phyloP scores from a whole-genome alignment of 495 filamentous ascomycete species.

The Aspergillus mulundensis region DNA sequence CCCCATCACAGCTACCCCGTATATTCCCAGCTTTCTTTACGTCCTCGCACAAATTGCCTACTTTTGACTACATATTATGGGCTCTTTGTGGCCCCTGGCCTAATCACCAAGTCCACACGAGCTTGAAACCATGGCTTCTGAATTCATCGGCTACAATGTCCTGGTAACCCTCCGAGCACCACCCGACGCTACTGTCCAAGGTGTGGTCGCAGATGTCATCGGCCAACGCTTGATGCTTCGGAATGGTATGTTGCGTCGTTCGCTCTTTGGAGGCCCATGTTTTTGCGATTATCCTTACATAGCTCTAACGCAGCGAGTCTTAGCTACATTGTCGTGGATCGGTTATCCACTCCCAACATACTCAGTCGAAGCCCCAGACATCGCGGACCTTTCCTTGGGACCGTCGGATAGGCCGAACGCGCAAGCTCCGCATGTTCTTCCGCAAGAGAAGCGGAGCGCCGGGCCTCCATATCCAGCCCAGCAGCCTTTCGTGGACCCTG shows the following conservation, averaged over 20 bases:
- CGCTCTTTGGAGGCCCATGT: neutral
- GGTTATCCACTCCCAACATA: conserved; percentile 45
- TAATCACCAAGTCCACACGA: conserved; percentile 4
- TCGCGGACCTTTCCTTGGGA: conserved; percentile 54
- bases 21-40: neutral
- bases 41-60: neutral
- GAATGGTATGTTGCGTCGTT: conserved; percentile 58
- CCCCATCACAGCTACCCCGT: neutral
- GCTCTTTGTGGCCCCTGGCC: neutral
- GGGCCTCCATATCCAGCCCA: conserved; percentile 13
- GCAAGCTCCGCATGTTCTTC: conserved; percentile 24
- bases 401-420: conserved; percentile 25
- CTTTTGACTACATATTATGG: neutral
- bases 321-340: conserved; percentile 49
- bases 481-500: conserved; percentile 51
- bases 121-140: conserved; percentile 49
- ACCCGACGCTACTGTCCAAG: conserved; percentile 60
- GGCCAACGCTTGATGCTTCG: conserved; percentile 69
- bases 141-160: conserved; percentile 79
- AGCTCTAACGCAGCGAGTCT: neutral
- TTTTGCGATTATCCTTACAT: neutral
- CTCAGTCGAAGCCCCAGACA: conserved; percentile 51
- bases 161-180: conserved; percentile 68
- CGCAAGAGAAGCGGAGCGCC: conserved; percentile 10
- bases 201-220: conserved; percentile 68